Conservation (phyloP, 2,329 filamentous ascomycete genomes). For the Westerdykella ornata region DNA sequence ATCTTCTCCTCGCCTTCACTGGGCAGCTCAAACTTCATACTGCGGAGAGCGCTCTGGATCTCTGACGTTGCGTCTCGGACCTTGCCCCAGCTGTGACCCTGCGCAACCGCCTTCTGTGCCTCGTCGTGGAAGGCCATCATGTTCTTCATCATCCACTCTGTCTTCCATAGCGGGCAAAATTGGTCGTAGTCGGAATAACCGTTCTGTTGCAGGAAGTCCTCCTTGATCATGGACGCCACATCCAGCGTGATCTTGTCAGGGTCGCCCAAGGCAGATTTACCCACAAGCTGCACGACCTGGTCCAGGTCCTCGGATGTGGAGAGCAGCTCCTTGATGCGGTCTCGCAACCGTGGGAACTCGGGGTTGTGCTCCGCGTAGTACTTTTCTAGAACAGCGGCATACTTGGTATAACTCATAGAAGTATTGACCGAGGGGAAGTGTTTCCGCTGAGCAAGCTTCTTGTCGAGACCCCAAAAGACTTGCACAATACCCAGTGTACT, state of each 20-base stretch:
- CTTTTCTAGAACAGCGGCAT: slow-evolving; percentile 78
- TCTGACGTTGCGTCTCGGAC: slow-evolving; percentile 85
- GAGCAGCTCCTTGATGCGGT: slow-evolving; percentile 88
- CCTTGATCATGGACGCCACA: slow-evolving; percentile 85
- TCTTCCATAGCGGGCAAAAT: slow-evolving; percentile 99
- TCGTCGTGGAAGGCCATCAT: slow-evolving; percentile 99
- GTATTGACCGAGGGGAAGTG: slow-evolving; percentile 99
- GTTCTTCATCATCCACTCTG: slow-evolving; percentile 99
- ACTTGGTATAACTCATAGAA: slow-evolving; percentile 90
- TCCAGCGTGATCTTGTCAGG: slow-evolving; percentile 98
- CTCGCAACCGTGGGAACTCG: slow-evolving; percentile 86
- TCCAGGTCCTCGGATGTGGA: slow-evolving; percentile 95
- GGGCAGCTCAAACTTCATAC: slow-evolving; percentile 95
- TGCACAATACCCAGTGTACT: slow-evolving; percentile 95
- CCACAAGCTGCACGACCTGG: slow-evolving; percentile 96
- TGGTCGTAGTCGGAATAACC: slow-evolving; percentile 98
- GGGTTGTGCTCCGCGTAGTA: slow-evolving; percentile 92
- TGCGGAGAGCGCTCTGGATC: slow-evolving; percentile 75
- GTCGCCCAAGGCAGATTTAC: slow-evolving; percentile 93
- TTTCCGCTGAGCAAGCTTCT: slow-evolving; percentile 98
- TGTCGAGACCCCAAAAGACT: slow-evolving; percentile 99
- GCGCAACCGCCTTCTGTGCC: slow-evolving; percentile 86
- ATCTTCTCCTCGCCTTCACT: slow-evolving; percentile 74
- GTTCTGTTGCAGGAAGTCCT: slow-evolving; percentile 98
- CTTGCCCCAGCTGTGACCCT: slow-evolving; percentile 88